Evolutionary conservation across 1,139 yeast species (phyloP).

Genomic region (Lodderomyces orthopsilosis): DNA sequence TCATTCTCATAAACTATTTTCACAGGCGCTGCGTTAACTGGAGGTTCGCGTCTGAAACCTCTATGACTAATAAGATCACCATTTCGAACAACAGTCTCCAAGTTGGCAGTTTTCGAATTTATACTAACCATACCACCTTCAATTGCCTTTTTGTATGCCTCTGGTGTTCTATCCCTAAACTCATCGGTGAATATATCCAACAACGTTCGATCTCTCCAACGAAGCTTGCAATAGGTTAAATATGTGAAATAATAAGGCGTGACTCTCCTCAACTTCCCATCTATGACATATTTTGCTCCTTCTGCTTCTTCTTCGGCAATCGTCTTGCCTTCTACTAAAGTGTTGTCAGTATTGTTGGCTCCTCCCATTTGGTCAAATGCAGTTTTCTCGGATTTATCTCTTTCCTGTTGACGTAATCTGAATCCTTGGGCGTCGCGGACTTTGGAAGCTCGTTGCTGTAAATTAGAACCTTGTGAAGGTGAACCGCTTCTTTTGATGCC

Average conservation of each 20-base stretch:
- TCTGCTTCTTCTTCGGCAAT: conserved; percentile 53
- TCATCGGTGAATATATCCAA: conserved; percentile 80
- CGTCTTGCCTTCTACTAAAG: conserved; percentile 37
- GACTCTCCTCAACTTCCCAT: conserved; percentile 66
- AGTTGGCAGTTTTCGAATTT: conserved; percentile 60
- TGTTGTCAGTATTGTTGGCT: conserved; percentile 19
- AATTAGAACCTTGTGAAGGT: conserved; percentile 7
- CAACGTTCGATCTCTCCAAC: conserved; percentile 85
- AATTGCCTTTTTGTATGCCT: conserved; percentile 67
- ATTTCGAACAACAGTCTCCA: conserved; percentile 67
- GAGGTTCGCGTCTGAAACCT: conserved; percentile 88
- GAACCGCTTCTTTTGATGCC: conserved; percentile 25
- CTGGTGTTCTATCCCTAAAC: conserved; percentile 75
- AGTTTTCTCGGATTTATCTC: conserved; percentile 40
- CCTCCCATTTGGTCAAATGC: conserved; percentile 43
- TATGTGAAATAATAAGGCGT: conserved; percentile 87
- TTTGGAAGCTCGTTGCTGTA: conserved; percentile 16
- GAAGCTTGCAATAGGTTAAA: conserved; percentile 81
- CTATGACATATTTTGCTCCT: conserved; percentile 50
- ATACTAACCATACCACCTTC: conserved; percentile 70
- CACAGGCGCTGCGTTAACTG: conserved; percentile 71
- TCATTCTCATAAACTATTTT: conserved; percentile 78
- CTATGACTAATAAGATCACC: conserved; percentile 86
- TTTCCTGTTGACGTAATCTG: conserved; percentile 42
- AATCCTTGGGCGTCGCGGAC: conserved; percentile 50